phyloP scores from a whole-genome alignment of 148 eudicot genomes.

The Silene conica region DNA sequence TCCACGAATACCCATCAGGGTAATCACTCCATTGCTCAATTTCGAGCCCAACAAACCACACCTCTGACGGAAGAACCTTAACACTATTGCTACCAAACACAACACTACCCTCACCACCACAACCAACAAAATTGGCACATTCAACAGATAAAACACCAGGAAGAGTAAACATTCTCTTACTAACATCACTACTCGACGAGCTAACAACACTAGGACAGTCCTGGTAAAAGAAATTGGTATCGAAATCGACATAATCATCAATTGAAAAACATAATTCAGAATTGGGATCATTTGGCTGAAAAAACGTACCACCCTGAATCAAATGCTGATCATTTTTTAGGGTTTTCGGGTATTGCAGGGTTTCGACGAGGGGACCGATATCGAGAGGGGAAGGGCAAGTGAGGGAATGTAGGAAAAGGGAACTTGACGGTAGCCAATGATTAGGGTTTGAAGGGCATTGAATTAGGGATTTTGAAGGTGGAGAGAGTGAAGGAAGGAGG shows the following conservation, averaged over 20 bases:
- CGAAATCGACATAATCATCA: constrained; percentile 40
- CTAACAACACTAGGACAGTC: constrained; percentile 71
- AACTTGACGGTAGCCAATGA: constrained; percentile 53
- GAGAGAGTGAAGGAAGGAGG: constrained; percentile 27
- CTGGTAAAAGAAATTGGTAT: constrained; percentile 52
- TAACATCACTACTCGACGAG: constrained; percentile 17
- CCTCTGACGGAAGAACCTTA: constrained; percentile 67
- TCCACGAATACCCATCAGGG: constrained; percentile 47
- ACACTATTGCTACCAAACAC: constrained; percentile 19
- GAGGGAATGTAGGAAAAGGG: constrained; percentile 65
- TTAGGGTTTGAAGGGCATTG: constrained; percentile 53
- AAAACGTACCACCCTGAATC: constrained; percentile 27
- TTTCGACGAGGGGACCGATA: constrained; percentile 17
- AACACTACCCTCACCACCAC: constrained; percentile 14
- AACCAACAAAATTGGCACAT: constrained; percentile 48
- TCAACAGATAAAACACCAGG: constrained; percentile 52
- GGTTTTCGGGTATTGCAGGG: constrained; percentile 47
- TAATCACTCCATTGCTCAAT: constrained; percentile 56
- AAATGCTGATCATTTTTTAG: constrained; percentile 31
- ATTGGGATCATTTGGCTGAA: constrained; percentile 29
- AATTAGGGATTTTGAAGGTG: constrained; percentile 30
- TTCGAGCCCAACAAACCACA: constrained; percentile 54
- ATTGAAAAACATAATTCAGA: constrained; percentile 57
- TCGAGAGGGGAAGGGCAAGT: constrained; percentile 46
- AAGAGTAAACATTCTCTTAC: constrained; percentile 42